Conservation (phyloP, 75 land plant genomes). For the Sequoiadendron giganteum region DNA sequence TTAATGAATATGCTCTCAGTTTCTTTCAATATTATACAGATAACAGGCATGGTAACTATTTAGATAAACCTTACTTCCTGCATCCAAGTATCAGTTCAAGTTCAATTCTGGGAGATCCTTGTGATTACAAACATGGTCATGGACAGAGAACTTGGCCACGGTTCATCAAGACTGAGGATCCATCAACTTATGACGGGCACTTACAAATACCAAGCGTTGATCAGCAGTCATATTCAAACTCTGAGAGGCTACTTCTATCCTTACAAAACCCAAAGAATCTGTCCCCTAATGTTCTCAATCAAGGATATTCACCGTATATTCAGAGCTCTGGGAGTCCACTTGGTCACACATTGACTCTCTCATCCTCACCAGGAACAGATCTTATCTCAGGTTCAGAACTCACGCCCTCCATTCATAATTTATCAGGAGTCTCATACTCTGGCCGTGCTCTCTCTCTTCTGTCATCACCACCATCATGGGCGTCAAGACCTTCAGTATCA, state of each 20-base stretch:
- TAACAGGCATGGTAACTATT: conserved; percentile 14
- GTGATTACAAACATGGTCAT: not conserved
- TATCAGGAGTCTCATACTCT: conserved; percentile 62
- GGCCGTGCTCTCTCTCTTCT: conserved; percentile 99
- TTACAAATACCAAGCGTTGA: not conserved
- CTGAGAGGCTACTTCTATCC: conserved; percentile 6
- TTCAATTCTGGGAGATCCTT: conserved; percentile 9
- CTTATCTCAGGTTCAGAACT: conserved; percentile 26
- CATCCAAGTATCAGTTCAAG: conserved; percentile 8
- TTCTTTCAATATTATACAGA: conserved; percentile 5
- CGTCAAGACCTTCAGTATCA: conserved; percentile 10
- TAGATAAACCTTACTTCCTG: conserved; percentile 5
- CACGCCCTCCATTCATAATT: conserved; percentile 38
- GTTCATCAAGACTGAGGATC: conserved; percentile 13
- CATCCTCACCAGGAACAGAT: conserved; percentile 36
- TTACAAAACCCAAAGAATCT: conserved; percentile 4
- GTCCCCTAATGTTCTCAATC: not conserved
- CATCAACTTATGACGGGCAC: conserved; percentile 4
- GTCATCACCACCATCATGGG: conserved; percentile 87
- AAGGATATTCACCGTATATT: conserved; percentile 20
- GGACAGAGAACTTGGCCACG: not conserved
- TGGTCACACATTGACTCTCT: conserved; percentile 30
- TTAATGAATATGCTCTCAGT: not conserved
- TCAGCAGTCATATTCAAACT: conserved; percentile 8
- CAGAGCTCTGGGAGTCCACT: conserved; percentile 29